A percentile compares a stretch with the other conserved stretches of the same genome.
Evolutionary conservation across 2,329 filamentous ascomycete genomes (phyloP).

Genomic region (Clonostachys sp.): DNA sequence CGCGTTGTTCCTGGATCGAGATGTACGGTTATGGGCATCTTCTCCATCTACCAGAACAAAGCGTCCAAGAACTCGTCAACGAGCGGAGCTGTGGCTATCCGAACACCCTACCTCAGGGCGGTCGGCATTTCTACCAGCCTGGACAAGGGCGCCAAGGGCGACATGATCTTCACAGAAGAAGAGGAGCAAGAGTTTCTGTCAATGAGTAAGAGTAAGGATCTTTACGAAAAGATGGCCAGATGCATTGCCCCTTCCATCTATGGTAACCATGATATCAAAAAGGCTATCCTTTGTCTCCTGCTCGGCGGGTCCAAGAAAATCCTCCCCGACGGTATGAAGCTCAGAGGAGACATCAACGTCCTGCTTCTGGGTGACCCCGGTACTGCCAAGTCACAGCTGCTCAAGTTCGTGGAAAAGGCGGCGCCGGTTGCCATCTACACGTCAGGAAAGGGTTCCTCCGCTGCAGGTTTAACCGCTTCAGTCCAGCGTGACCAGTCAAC

Average conservation of each 20-base stretch:
- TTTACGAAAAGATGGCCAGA: slow-evolving; percentile 86
- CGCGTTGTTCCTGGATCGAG: slow-evolving; percentile 91
- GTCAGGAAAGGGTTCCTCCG: slow-evolving; percentile 95
- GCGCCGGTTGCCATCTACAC: slow-evolving; percentile 98
- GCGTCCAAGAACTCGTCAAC: slow-evolving; percentile 70
- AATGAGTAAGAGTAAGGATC: slow-evolving; percentile 81
- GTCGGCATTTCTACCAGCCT: slow-evolving; percentile 89
- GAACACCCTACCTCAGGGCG: slow-evolving; percentile 89
- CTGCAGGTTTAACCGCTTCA: slow-evolving; percentile 93
- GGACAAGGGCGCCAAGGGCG: slow-evolving; percentile 84
- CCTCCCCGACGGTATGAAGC: slow-evolving; percentile 92
- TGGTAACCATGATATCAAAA: slow-evolving; percentile 94
- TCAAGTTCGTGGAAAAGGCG: slow-evolving; percentile 97
- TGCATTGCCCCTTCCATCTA: slow-evolving; percentile 98
- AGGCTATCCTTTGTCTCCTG: slow-evolving; percentile 88
- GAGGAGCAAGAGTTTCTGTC: slow-evolving; percentile 96
- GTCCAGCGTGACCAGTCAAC: slow-evolving; percentile 91
- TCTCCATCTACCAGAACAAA: slow-evolving; percentile 96
- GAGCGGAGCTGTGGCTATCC: slow-evolving; percentile 83
- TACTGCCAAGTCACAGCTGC: slow-evolving; percentile 93
- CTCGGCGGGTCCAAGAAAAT: slow-evolving; percentile 98
- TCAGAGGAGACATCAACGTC: slow-evolving; percentile 97
- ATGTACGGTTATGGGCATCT: slow-evolving; percentile 94
- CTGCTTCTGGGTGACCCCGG: slow-evolving; percentile 93
- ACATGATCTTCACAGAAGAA: slow-evolving; percentile 81